Percentiles rank a stretch among this genome's conserved stretches.
These are phyloP conservation scores for Bremia lactucae DNA, from an alignment of 352 stramenopile species.

Conservation along the genomic window DNA sequence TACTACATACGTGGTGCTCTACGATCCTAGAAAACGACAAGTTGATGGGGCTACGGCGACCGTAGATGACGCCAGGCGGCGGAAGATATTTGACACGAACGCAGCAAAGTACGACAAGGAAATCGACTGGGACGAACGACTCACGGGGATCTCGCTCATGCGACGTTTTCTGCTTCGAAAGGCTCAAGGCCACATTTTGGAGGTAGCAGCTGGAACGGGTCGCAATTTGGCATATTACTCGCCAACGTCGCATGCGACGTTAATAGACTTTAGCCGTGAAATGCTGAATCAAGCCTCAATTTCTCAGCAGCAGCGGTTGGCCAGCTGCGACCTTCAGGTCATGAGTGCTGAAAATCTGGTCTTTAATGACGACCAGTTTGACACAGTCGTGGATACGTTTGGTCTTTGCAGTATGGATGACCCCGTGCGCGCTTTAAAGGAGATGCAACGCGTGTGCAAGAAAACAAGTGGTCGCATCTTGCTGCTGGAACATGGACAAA, in stretches of 20 bases:
- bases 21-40: slow-evolving; percentile 37
- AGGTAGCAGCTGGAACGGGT: slow-evolving; percentile 91
- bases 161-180: slow-evolving; percentile 65
- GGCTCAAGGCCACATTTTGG: slow-evolving; percentile 75
- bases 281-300: slow-evolving; percentile 62
- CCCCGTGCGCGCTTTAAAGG: slow-evolving; percentile 76
- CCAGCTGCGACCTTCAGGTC: slow-evolving; percentile 30
- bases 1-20: slow-evolving; percentile 61
- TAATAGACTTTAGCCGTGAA: slow-evolving; percentile 60
- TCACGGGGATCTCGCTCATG: slow-evolving; percentile 75
- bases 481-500: slow-evolving; percentile 92
- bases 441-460: slow-evolving; percentile 92
- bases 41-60: slow-evolving; percentile 15
- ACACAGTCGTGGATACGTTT: slow-evolving; percentile 95
- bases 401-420: slow-evolving; percentile 94
- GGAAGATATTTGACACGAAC: slow-evolving; percentile 62
- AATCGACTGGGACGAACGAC: slow-evolving; percentile 64
- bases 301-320: slow-evolving; percentile 9
- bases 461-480: slow-evolving; percentile 70
- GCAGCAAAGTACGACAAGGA: slow-evolving; percentile 66
- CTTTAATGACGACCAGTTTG: slow-evolving; percentile 79
- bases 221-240: slow-evolving; percentile 90
- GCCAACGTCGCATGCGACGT: slow-evolving; percentile 24
- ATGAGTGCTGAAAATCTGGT: slow-evolving; percentile 47
- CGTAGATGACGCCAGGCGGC: slow-evolving; percentile 41